These are phyloP conservation scores for Fusarium brevicatenulatum DNA, from an alignment of 2,329 filamentous ascomycete genomes.

Conservation along the genomic window DNA sequence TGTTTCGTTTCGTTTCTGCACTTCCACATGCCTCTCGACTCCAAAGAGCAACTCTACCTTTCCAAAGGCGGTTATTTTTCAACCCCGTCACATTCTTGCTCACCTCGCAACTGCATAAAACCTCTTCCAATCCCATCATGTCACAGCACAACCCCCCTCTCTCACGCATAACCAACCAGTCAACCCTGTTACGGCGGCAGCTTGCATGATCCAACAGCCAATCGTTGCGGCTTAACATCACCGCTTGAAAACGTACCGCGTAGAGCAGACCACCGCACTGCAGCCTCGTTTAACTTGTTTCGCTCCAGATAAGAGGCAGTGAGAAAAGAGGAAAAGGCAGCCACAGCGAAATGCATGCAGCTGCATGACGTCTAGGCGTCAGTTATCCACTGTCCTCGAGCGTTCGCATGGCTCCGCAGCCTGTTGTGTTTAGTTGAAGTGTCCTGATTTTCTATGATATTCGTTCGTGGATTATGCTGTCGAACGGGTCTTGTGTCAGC, in stretches of 20 bases:
- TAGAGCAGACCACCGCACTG: conserved; percentile 19
- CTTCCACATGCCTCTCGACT: conserved; percentile 1
- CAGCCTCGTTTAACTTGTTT: conserved; percentile 38
- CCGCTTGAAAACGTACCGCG: conserved; percentile 6
- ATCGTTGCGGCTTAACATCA: conserved; percentile 25
- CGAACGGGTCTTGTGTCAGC: conserved; percentile 10
- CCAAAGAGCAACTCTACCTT: not conserved
- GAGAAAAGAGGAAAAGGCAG: conserved; percentile 14
- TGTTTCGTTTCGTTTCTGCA: conserved; percentile 7
- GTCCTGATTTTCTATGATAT: conserved; percentile 12
- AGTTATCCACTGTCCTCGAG: not conserved
- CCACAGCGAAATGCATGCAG: conserved; percentile 15
- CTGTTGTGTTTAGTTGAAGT: conserved; percentile 16
- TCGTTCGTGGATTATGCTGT: conserved; percentile 2
- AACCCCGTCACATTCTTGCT: not conserved
- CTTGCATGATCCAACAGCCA: conserved; percentile 27
- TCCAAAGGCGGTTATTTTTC: conserved; percentile 10
- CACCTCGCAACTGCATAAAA: conserved; percentile 4
- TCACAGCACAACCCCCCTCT: conserved; percentile 18
- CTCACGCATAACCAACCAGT: conserved; percentile 15
- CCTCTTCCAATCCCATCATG: conserved; percentile 22
- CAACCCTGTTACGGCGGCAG: conserved; percentile 14
- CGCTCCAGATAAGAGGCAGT: conserved; percentile 6
- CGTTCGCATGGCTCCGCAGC: conserved; percentile 20
- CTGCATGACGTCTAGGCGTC: conserved; percentile 29